Evolutionary conservation across 768 basidiomycete species (phyloP).

Genomic region (Cyathus striatus): DNA sequence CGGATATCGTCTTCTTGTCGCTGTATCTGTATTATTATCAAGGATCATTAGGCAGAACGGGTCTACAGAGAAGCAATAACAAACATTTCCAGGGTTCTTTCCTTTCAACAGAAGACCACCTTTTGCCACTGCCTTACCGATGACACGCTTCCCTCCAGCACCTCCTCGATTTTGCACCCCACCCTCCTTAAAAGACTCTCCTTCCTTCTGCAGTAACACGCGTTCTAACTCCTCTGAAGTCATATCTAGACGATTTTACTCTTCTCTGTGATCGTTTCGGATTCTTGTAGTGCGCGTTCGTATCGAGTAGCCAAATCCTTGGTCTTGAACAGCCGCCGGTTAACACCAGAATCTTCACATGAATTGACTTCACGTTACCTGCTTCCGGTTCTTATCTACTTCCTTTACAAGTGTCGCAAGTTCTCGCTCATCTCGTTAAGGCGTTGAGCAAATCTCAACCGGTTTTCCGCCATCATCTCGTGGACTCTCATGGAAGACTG

Average conservation of each 20-base stretch:
- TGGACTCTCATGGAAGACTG: conserved; percentile 84
- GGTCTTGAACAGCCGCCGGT: too few species aligned
- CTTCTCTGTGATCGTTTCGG: conserved; percentile 84
- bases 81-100: conserved; percentile 85
- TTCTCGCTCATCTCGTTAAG: conserved; percentile 97
- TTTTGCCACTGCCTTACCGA: conserved; percentile 90
- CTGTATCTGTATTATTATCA: conserved; percentile 52
- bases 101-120: conserved; percentile 88
- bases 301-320: conserved; percentile 89
- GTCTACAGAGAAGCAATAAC: conserved; percentile 8
- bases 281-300: conserved; percentile 84
- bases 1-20: conserved; percentile 95
- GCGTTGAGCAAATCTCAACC: conserved; percentile 78
- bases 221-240: conserved; percentile 94
- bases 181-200: conserved; percentile 85
- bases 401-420: conserved; percentile 79
- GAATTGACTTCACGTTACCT: too few species aligned
- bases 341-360: too few species aligned
- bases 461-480: conserved; percentile 86
- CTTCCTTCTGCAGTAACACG: conserved; percentile 89
- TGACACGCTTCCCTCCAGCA: conserved; percentile 68
- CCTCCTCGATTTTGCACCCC: conserved; percentile 59
- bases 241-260: conserved; percentile 76
- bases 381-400: conserved; percentile 91
- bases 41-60: not conserved